phyloP scores from a whole-genome alignment of 2,329 filamentous ascomycete species.

The Colletotrichum coccodes region DNA sequence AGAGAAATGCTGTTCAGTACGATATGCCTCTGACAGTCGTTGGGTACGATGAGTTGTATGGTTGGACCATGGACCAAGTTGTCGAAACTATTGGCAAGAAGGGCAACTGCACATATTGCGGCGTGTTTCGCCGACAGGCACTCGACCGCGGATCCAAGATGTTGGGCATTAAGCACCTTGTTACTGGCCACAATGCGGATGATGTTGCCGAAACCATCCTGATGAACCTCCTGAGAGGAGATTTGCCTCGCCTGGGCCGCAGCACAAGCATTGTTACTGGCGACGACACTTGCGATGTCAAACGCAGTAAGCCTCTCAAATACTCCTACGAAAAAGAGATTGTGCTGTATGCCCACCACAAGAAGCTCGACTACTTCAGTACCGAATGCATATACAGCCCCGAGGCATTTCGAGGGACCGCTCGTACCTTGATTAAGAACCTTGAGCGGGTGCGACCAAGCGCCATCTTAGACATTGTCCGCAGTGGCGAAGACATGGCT shows the following conservation, averaged over 20 bases:
- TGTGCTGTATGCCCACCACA: conserved; percentile 96
- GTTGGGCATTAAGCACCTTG: conserved; percentile 89
- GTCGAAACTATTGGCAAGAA: conserved; percentile 97
- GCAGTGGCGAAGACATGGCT: conserved; percentile 96
- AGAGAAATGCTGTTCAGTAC: conserved; percentile 91
- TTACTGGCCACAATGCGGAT: conserved; percentile 97
- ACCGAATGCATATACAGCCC: conserved; percentile 99
- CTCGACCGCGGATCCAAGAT: conserved; percentile 91
- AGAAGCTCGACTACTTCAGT: conserved; percentile 96
- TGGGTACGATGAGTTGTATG: conserved; percentile 93
- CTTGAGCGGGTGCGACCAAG: conserved; percentile 92
- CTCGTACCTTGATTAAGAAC: conserved; percentile 92
- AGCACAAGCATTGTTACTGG: conserved; percentile 91
- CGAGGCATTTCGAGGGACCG: conserved; percentile 94
- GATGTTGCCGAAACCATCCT: conserved; percentile 97
- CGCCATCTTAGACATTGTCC: conserved; percentile 93
- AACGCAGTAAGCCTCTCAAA: conserved; percentile 95
- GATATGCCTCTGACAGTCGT: conserved; percentile 92
- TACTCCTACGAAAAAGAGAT: conserved; percentile 99
- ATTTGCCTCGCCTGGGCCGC: conserved; percentile 85
- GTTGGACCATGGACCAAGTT: conserved; percentile 99
- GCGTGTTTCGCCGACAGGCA: conserved; percentile 93
- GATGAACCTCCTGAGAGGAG: conserved; percentile 95
- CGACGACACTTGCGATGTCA: conserved; percentile 83
- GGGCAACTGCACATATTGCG: conserved; percentile 98